phyloP scores from a whole-genome alignment of 495 filamentous ascomycete genomes.

The Aspergillus carlsbadensis region DNA sequence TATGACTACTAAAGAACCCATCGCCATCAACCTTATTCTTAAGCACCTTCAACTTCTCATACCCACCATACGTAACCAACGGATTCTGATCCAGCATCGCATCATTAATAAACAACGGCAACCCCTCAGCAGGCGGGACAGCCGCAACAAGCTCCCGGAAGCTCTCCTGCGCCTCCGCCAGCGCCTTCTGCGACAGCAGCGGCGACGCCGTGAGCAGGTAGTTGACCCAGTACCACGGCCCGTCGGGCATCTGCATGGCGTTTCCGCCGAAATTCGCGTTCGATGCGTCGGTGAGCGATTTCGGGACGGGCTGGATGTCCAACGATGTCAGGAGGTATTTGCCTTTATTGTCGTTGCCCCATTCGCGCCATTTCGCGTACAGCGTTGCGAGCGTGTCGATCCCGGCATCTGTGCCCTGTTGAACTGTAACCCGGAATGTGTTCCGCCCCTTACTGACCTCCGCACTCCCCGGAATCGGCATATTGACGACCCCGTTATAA shows the following conservation, averaged over 20 bases:
- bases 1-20: slow-evolving; percentile 2
- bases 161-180: background rate
- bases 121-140: background rate
- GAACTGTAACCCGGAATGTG: slow-evolving; percentile 9
- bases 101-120: slow-evolving; percentile 14
- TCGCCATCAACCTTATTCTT: slow-evolving; percentile 8
- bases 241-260: slow-evolving; percentile 13
- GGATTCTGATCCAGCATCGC: slow-evolving; percentile 9
- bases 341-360: slow-evolving; percentile 7
- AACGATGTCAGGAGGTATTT: background rate
- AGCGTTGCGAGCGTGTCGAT: background rate
- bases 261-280: slow-evolving; percentile 6
- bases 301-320: slow-evolving; percentile 12
- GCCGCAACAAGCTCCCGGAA: slow-evolving; percentile 3
- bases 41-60: slow-evolving; percentile 10
- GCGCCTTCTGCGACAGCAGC: background rate
- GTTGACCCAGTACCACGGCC: slow-evolving; percentile 12
- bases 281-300: slow-evolving; percentile 8
- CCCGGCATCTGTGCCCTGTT: background rate
- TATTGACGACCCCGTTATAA: slow-evolving; percentile 10
- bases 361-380: slow-evolving; percentile 6
- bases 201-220: slow-evolving; percentile 14
- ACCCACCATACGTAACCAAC: slow-evolving; percentile 9
- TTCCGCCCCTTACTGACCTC: slow-evolving; percentile 9
- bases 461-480: slow-evolving; percentile 9